Conservation (phyloP, 495 filamentous ascomycete genomes). For the Talaromyces proteolyticus region DNA sequence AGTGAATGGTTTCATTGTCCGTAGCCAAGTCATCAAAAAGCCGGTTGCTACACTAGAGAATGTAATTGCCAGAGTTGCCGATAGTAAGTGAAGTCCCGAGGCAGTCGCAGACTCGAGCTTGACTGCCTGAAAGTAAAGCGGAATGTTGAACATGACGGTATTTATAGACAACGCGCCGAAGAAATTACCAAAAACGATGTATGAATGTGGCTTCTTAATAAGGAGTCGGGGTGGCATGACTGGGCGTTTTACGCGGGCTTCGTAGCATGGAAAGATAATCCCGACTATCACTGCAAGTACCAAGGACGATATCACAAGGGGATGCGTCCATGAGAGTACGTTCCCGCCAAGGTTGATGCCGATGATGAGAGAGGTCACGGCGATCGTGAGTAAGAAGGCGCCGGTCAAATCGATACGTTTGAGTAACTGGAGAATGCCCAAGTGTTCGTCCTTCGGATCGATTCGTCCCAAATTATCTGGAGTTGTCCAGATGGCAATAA, state of each 20-base stretch:
- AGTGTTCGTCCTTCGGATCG: constrained; percentile 30
- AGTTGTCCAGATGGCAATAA: constrained; percentile 49
- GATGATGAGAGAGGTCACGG: constrained; percentile 63
- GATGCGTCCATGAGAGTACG: constrained; percentile 65
- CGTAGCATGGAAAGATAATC: constrained; percentile 55
- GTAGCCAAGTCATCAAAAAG: constrained; percentile 63
- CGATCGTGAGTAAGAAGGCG: constrained; percentile 55
- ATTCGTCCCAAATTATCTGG: constrained; percentile 55
- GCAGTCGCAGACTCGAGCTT: constrained; percentile 64
- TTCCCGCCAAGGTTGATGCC: constrained; percentile 78
- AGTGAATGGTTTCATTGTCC: constrained; percentile 57
- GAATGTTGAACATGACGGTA: constrained; percentile 71
- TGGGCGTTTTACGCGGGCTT: constrained; percentile 52
- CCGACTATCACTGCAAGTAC: constrained; percentile 48
- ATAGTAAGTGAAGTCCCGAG: constrained; percentile 65
- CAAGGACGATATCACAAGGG: constrained; percentile 60
- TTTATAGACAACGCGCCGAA: constrained; percentile 58
- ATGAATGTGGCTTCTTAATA: constrained; percentile 51
- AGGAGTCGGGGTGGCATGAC: constrained; percentile 69
- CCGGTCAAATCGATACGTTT: constrained; percentile 64
- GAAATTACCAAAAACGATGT: constrained; percentile 66
- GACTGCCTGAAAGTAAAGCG: constrained; percentile 76
- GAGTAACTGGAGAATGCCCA: constrained; percentile 51
- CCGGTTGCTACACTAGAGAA: constrained; percentile 56
- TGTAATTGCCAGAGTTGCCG: constrained; percentile 53